Base-by-base conservation (phyloP, 805 yeast genomes). In the Spathaspora sp. region DNA sequence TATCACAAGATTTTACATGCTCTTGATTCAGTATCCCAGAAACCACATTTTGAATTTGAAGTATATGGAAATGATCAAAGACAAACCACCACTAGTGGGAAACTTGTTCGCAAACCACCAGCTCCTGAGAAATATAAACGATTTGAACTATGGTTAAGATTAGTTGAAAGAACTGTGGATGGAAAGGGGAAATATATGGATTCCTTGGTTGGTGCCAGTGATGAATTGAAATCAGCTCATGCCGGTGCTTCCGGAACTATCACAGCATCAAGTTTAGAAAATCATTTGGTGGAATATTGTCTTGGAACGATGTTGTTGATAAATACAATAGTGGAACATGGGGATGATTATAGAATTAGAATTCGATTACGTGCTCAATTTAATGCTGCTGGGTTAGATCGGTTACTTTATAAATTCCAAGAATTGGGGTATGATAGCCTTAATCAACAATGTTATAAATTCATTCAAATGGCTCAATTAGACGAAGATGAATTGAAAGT, bases 121-220 rank as follows among this genome's bases (percentile, higher is more conserved):
- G 59, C 61, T 1, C 68, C 66, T 7, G 66, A 69, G 23, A 52
- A 69, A 14, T 70, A 74, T 55, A 80, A 72, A 56, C 67, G 86
- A 42, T 83, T 86, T 58, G 87, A 84, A 54, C 77, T 85, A 38
- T 90, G 97, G 97, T 62, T 89, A 44, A 68, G 72, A 47, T 70
- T 82, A 11, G 85, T 89, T 2, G 85, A 79, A 48, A 80, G 78
- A 47, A 85, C 92, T 0, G 60, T 90, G 44, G 89, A 84, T 51
- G 97, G 97, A 2, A 79, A 92, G 58, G 98, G 98, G 7, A 86
- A 83, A 60, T 73, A 72, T 55, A 77, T 88, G 79, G 97, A 97
- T 10, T 89, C 97, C 0, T 67, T 86, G 60, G 98, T 93, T 8
- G 97, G 97, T 1, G 96, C 97, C 0, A 85, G 89, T 52, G 94